Percentiles rank a stretch among this genome's conserved stretches.
These are phyloP conservation scores for Racocetra persica DNA, from an alignment of 371 early-diverging fungal genomes.

Conservation along the genomic window DNA sequence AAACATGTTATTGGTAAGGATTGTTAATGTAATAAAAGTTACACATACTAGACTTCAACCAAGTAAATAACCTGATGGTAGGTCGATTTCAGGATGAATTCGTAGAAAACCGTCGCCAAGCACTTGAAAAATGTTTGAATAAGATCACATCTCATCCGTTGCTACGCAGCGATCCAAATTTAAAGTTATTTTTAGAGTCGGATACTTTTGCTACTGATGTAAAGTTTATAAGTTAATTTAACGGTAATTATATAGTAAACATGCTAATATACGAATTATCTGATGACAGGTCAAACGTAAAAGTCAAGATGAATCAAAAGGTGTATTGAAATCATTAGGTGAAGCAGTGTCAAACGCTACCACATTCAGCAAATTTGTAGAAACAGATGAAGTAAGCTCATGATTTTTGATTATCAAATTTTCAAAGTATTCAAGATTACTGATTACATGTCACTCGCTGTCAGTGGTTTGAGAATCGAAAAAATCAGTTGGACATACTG, in stretches of 20 bases:
- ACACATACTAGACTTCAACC: neutral
- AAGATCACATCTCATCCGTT: conserved; percentile 87
- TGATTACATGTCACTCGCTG: neutral
- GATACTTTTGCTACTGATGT: conserved; percentile 81
- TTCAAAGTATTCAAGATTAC: neutral
- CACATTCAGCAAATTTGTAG: conserved; percentile 59
- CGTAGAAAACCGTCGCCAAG: conserved; percentile 86
- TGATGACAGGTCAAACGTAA: conserved; percentile 53
- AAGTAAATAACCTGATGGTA: conserved; percentile 36
- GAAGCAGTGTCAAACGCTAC: conserved; percentile 59
- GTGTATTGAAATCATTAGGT: conserved; percentile 64
- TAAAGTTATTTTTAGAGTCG: conserved; percentile 89
- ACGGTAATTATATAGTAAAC: neutral
- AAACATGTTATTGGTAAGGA: conserved; percentile 84
- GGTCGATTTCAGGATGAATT: conserved; percentile 96
- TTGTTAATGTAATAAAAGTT: conserved; percentile 11
- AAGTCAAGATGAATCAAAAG: conserved; percentile 57
- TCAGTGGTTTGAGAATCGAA: conserved; percentile 82
- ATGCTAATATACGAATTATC: neutral
- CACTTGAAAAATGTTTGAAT: conserved; percentile 82
- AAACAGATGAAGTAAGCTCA: conserved; percentile 58
- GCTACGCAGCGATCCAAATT: conserved; percentile 82
- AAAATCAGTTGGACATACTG: conserved; percentile 79
- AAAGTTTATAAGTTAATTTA: conserved; percentile 18
- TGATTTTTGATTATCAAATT: conserved; percentile 10